Base-by-base conservation (phyloP, 257 asterid genomes). In the Solanum arcanum region DNA sequence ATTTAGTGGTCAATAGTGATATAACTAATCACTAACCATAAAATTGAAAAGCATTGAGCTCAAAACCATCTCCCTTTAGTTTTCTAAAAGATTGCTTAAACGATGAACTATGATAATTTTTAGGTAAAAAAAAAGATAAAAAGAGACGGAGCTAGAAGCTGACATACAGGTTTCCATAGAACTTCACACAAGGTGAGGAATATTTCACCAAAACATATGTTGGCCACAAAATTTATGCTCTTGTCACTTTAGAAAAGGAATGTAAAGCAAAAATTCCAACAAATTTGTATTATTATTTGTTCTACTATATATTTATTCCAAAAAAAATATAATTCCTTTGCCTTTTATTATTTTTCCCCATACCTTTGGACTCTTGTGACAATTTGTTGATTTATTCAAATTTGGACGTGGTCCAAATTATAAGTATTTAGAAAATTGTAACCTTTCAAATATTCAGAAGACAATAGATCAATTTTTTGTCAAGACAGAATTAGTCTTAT, bases 121-220 rank as follows among this genome's bases (percentile, higher is more conserved):
- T 56, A 75, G 12, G 83, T 75, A 2, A 9, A 9, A 75, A 75
- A 75, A 1, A 41, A 41, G 12, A 41, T 23, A 62, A 23, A 62
- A 62, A 62, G 70, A 62, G 70, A 62, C 70, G 31, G 3, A 62
- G 1, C 70, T 62, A 62, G 70, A 62, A 62, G 29, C 2, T 6
- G 73, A 25, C 37, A 12, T 66, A 66, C 11, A 12, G 0, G 9
- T 25, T 66, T 12, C 20, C 12, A 21, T 21, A 21, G 92, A 93
- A 93, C 90, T 80, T 93, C 8, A 94, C 94, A 4, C 94, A 94
- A 27, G 97, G 97, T 0, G 96, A 94, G 9, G 96, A 93, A 90
- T 95, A 95, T 86, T 95, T 94, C 85, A 94, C 95, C 31, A 64
- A 70, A 47, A 80, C 29, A 29, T 80, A 29, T 87, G 23, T 85